A percentile compares a stretch with the other conserved stretches of the same genome.
phyloP scores from a whole-genome alignment of 352 stramenopile genomes.

The Blastocystis sp. region DNA sequence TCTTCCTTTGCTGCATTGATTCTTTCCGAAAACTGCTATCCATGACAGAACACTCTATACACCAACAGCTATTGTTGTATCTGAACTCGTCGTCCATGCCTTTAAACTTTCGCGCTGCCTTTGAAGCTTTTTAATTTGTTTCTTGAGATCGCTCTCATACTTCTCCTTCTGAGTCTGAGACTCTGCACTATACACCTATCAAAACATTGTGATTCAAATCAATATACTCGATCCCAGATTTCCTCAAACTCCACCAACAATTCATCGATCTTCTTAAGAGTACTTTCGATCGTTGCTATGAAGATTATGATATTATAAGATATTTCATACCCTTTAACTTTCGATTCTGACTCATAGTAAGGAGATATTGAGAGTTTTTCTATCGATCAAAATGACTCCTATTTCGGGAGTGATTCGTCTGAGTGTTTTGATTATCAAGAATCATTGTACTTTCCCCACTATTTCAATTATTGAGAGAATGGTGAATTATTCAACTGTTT shows the following conservation, averaged over 20 bases:
- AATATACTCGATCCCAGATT: slow-evolving; percentile 36
- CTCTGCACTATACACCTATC: slow-evolving; percentile 27
- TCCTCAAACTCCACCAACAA: slow-evolving; percentile 31
- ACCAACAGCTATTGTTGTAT: slow-evolving; percentile 43
- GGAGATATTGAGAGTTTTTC: too few species aligned
- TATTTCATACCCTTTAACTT: slow-evolving; percentile 37
- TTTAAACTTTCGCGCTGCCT: slow-evolving; percentile 55
- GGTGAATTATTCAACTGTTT: too few species aligned
- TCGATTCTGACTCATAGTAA: slow-evolving; percentile 56
- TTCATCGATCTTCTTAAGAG: slow-evolving; percentile 64
- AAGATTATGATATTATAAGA: not conserved
- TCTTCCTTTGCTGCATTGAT: slow-evolving; percentile 11
- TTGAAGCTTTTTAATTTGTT: slow-evolving; percentile 67
- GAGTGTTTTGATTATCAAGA: too few species aligned
- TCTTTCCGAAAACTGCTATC: not conserved
- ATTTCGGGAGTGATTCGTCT: too few species aligned
- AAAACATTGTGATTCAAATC: not conserved
- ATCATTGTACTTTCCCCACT: too few species aligned
- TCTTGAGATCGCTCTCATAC: slow-evolving; percentile 68
- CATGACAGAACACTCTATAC: not conserved
- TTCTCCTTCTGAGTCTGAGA: slow-evolving; percentile 59
- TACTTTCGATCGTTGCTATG: slow-evolving; percentile 58
- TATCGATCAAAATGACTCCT: too few species aligned
- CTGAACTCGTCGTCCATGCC: not conserved
- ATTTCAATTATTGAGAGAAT: too few species aligned